A percentile compares a stretch with the other conserved stretches of the same genome.
Evolutionary conservation across 169 alveolate genomes (phyloP).

Genomic region (Plasmodium gaboni): DNA sequence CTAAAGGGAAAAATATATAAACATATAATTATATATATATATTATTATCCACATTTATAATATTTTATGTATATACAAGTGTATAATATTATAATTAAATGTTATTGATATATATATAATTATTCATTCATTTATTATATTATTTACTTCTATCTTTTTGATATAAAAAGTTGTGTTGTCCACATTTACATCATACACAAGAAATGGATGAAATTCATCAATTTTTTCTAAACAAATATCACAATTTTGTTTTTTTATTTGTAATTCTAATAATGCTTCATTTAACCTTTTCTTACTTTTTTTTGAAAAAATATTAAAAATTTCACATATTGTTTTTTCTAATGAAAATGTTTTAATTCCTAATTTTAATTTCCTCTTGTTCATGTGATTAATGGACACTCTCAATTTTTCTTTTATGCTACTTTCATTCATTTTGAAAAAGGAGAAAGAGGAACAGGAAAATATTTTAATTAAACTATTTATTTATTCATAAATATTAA

Average conservation of each 20-base stretch:
- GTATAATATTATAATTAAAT: background rate
- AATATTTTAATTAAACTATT: no score
- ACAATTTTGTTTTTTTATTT: conserved; percentile 32
- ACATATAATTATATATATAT: background rate
- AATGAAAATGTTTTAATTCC: conserved; percentile 39
- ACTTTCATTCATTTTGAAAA: conserved; percentile 44
- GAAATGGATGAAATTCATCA: conserved; percentile 37
- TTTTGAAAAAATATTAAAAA: conserved; percentile 61
- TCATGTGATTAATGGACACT: conserved; percentile 41
- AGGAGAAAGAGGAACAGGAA: background rate
- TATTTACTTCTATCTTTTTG: conserved; percentile 51
- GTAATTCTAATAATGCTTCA: conserved; percentile 23
- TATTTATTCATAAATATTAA: no score
- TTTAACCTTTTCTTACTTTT: conserved; percentile 23
- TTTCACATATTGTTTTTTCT: conserved; percentile 46
- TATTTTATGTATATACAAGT: background rate
- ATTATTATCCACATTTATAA: background rate
- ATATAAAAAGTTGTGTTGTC: conserved; percentile 29
- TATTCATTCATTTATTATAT: background rate
- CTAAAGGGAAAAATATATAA: conserved; percentile 30
- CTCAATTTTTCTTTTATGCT: conserved; percentile 48
- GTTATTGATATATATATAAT: background rate
- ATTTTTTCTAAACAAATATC: conserved; percentile 33
- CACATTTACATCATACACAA: conserved; percentile 45
- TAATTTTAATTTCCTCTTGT: conserved; percentile 53